Evolutionary conservation across 768 basidiomycete genomes (phyloP).

Genomic region (Pleurotus salmoneostramineus): DNA sequence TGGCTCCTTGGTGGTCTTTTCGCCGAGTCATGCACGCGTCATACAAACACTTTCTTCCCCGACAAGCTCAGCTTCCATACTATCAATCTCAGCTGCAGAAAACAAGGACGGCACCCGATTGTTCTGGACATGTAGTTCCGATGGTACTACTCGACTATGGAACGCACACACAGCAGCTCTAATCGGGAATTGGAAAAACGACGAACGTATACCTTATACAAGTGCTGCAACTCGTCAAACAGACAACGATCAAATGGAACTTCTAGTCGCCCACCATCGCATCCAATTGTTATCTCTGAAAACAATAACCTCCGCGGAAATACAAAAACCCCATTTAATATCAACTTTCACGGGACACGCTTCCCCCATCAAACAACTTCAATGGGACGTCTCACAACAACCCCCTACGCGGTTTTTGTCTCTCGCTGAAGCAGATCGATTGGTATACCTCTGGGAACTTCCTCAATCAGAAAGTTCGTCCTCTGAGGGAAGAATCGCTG

Average conservation of each 20-base stretch:
- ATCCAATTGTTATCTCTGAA: conserved; percentile 46
- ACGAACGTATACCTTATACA: conserved; percentile 57
- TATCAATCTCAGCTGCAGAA: conserved; percentile 38
- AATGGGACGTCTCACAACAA: conserved; percentile 43
- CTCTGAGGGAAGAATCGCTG: conserved; percentile 48
- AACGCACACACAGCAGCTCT: conserved; percentile 46
- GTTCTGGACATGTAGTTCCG: conserved; percentile 57
- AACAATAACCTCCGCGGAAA: conserved; percentile 20
- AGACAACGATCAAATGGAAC: conserved; percentile 33
- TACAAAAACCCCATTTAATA: conserved; percentile 39
- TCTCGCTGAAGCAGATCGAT: conserved; percentile 58
- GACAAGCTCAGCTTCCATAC: conserved; percentile 47
- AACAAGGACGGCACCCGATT: conserved; percentile 23
- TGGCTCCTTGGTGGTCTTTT: conserved; percentile 58
- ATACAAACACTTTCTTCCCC: conserved; percentile 53
- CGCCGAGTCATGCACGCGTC: conserved; percentile 54
- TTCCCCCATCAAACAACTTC: conserved; percentile 45
- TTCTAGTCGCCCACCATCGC: conserved; percentile 59
- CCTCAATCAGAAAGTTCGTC: conserved; percentile 25
- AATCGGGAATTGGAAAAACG: conserved; percentile 49
- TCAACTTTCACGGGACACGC: conserved; percentile 65
- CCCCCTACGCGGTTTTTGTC: conserved; percentile 51
- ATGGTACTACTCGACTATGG: conserved; percentile 57
- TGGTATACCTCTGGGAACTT: conserved; percentile 59
- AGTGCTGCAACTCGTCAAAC: conserved; percentile 42